phyloP scores from a whole-genome alignment of 805 yeast genomes.

The Geotrichum ghanense region DNA sequence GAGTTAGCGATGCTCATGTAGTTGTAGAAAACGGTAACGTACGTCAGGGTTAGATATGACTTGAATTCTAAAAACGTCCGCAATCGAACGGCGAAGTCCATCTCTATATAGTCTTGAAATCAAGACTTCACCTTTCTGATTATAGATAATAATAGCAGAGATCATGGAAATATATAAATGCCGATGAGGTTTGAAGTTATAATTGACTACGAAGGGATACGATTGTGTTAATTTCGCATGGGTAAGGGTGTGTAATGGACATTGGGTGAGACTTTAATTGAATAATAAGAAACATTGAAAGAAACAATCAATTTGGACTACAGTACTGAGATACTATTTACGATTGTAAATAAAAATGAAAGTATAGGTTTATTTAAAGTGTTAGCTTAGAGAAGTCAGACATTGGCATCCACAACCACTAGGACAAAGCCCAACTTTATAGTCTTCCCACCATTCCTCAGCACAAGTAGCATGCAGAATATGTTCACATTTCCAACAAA shows the following conservation, averaged over 20 bases:
- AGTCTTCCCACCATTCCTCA: conserved; percentile 62
- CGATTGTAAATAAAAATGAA: too few species aligned
- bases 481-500: conserved; percentile 70
- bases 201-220: too few species aligned
- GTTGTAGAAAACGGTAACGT: conserved; percentile 9
- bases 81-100: conserved; percentile 63
- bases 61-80: conserved; percentile 87
- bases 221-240: too few species aligned
- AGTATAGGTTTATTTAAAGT: too few species aligned
- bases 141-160: conserved; percentile 69
- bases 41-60: conserved; percentile 59
- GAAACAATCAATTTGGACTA: too few species aligned
- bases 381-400: conserved; percentile 23
- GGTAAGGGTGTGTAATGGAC: too few species aligned
- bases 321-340: too few species aligned
- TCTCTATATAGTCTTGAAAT: conserved; percentile 64
- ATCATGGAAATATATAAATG: conserved; percentile 66
- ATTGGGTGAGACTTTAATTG: too few species aligned
- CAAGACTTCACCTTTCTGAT: conserved; percentile 71
- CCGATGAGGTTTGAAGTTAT: too few species aligned
- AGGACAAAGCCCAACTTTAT: conserved; percentile 48
- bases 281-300: too few species aligned
- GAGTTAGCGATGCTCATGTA: neutral
- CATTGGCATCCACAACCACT: conserved; percentile 82
- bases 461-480: conserved; percentile 73